A percentile compares a stretch with the other conserved stretches of the same genome.
Evolutionary conservation across 768 basidiomycete species (phyloP).

Genomic region (Porphyrellus cyaneotinctus): DNA sequence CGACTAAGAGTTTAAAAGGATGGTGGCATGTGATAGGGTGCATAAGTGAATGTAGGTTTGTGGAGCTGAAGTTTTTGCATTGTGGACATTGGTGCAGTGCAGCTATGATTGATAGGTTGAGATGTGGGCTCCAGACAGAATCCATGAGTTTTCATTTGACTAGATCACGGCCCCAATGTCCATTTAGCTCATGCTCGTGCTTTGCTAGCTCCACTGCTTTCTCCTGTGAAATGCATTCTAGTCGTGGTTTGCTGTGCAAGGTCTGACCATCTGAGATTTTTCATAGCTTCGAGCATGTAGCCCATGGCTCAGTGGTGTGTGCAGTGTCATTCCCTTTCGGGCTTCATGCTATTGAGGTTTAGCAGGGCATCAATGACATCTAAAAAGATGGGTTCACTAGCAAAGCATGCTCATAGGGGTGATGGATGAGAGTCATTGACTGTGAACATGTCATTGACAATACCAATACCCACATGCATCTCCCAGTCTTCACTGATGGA

Average conservation of each 20-base stretch:
- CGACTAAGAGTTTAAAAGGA: slow-evolving; percentile 31
- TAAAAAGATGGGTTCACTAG: background rate
- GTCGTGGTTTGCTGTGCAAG: background rate
- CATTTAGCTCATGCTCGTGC: background rate
- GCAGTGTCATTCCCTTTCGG: background rate
- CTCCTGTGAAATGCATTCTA: background rate
- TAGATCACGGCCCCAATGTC: slow-evolving; percentile 9
- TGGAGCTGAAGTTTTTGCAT: slow-evolving; percentile 23
- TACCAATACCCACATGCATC: background rate
- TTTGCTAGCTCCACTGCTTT: slow-evolving; percentile 4
- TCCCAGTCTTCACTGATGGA: slow-evolving; percentile 28
- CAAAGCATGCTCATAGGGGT: background rate
- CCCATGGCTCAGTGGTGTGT: slow-evolving; percentile 9
- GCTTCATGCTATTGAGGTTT: background rate
- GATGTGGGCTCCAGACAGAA: background rate
- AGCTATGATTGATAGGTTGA: slow-evolving; percentile 6
- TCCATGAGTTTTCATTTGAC: background rate
- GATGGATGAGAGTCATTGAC: background rate
- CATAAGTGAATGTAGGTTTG: slow-evolving; percentile 26
- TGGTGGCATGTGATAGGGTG: slow-evolving; percentile 35
- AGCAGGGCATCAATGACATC: background rate
- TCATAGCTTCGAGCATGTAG: slow-evolving; percentile 16
- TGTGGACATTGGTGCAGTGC: slow-evolving; percentile 18
- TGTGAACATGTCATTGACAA: background rate
- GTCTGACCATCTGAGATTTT: slow-evolving; percentile 2